Conservation (phyloP, 2,329 filamentous ascomycete genomes). For the Chrysoporthe deuterocubensis region DNA sequence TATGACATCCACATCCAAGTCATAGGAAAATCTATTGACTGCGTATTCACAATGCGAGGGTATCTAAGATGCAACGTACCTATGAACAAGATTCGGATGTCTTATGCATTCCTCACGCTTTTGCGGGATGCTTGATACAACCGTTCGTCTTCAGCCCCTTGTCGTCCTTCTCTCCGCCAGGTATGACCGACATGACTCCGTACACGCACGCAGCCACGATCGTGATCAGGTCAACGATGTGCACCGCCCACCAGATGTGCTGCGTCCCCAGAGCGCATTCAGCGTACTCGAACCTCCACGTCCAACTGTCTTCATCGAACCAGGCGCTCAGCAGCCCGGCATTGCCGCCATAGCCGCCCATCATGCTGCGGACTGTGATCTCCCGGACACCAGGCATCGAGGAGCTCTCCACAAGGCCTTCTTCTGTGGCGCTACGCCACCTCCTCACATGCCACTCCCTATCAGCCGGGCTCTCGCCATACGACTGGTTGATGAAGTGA, state of each 20-base stretch:
- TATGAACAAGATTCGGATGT: slow-evolving; percentile 9
- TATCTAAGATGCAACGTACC: slow-evolving; percentile 11
- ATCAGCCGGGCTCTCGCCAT: slow-evolving; percentile 44
- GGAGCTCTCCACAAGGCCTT: slow-evolving; percentile 45
- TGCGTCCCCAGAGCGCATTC: slow-evolving; percentile 82
- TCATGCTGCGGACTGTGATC: slow-evolving; percentile 95
- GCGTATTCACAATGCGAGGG: slow-evolving; percentile 7
- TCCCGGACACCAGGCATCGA: slow-evolving; percentile 73
- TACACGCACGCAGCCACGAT: slow-evolving; percentile 39
- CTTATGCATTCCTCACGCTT: neutral
- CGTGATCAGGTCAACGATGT: slow-evolving; percentile 68
- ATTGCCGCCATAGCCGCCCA: slow-evolving; percentile 94
- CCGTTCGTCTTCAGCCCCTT: neutral
- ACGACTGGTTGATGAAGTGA: slow-evolving; percentile 75
- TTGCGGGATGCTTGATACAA: neutral
- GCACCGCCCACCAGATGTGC: slow-evolving; percentile 92
- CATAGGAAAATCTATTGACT: neutral
- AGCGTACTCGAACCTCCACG: slow-evolving; percentile 82
- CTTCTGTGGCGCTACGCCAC: slow-evolving; percentile 50
- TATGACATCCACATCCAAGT: neutral
- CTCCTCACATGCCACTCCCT: slow-evolving; percentile 54
- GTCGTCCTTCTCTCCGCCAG: neutral
- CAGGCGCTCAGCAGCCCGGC: slow-evolving; percentile 86
- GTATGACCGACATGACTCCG: slow-evolving; percentile 24
- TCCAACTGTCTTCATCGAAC: slow-evolving; percentile 74